Percentiles rank a stretch among this genome's conserved stretches.
phyloP scores from a whole-genome alignment of 129 eudicot species.

The Pulicaria dysenterica region DNA sequence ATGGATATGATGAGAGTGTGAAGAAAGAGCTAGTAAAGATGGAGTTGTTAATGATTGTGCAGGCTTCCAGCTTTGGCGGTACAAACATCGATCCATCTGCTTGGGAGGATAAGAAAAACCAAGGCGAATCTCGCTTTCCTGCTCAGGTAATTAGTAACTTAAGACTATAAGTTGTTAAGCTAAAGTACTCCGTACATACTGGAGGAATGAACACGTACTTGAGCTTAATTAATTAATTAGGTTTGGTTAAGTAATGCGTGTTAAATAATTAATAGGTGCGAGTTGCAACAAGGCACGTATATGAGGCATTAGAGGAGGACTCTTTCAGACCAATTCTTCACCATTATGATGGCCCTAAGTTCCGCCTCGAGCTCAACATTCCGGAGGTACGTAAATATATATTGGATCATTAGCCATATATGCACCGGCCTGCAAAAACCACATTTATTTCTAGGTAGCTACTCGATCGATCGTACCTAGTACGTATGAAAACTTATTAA shows the following conservation, averaged over 20 bases:
- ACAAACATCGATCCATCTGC: constrained; percentile 81
- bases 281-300: constrained; percentile 70
- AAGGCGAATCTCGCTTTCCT: constrained; percentile 88
- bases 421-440: not conserved
- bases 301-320: constrained; percentile 90
- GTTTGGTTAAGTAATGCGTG: no score
- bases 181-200: no score
- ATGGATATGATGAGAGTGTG: no score
- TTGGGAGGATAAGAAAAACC: constrained; percentile 93
- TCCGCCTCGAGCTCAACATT: constrained; percentile 85
- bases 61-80: constrained; percentile 96
- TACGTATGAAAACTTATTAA: no score
- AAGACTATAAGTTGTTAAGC: no score
- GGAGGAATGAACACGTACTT: no score
- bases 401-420: not conserved
- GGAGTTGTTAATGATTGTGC: constrained; percentile 7
- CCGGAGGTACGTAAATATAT: no score
- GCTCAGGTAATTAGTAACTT: constrained; percentile 96
- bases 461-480: no score
- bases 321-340: constrained; percentile 94
- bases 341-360: constrained; percentile 96
- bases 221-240: no score
- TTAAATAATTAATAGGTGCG: no score
- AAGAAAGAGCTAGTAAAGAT: not conserved
- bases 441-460: not conserved